phyloP scores from a whole-genome alignment of 2,329 filamentous ascomycete species.

The Diaporthe caulivora region DNA sequence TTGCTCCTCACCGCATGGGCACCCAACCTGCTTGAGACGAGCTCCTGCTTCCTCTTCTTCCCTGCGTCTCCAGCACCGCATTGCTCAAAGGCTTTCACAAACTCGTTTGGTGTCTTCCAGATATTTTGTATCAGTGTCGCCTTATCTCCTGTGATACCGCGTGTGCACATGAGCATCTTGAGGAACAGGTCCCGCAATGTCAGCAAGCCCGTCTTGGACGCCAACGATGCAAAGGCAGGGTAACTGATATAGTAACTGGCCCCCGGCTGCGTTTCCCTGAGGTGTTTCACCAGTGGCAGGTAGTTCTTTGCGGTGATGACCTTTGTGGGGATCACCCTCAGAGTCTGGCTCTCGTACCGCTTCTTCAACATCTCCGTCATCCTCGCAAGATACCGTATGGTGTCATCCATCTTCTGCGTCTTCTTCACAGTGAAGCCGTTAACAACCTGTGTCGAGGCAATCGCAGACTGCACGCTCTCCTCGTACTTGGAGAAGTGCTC shows the following conservation, averaged over 20 bases:
- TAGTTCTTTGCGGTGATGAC: constrained; percentile 76
- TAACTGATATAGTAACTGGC: constrained; percentile 75
- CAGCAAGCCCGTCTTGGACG: constrained; percentile 80
- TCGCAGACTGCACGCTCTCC: constrained; percentile 78
- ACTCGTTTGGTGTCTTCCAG: constrained; percentile 81
- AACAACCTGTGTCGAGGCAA: constrained; percentile 82
- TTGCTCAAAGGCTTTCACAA: constrained; percentile 76
- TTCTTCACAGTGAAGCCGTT: constrained; percentile 84
- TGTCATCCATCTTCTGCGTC: constrained; percentile 81
- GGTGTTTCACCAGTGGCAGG: constrained; percentile 70
- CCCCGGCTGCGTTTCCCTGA: constrained; percentile 64
- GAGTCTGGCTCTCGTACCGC: constrained; percentile 69
- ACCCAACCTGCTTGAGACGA: constrained; percentile 70
- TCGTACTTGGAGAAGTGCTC: constrained; percentile 68
- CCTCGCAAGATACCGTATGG: constrained; percentile 78
- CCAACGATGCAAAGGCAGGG: constrained; percentile 76
- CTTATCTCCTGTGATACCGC: constrained; percentile 81
- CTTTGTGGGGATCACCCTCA: constrained; percentile 75
- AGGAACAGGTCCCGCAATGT: constrained; percentile 81
- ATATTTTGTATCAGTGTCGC: constrained; percentile 82
- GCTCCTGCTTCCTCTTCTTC: constrained; percentile 68
- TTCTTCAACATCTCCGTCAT: constrained; percentile 78
- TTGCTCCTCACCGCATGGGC: constrained; percentile 72
- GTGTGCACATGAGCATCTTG: constrained; percentile 88
- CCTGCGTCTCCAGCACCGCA: constrained; percentile 63